phyloP scores from a whole-genome alignment of 257 asterid genomes.

The Agastache rugosa region DNA sequence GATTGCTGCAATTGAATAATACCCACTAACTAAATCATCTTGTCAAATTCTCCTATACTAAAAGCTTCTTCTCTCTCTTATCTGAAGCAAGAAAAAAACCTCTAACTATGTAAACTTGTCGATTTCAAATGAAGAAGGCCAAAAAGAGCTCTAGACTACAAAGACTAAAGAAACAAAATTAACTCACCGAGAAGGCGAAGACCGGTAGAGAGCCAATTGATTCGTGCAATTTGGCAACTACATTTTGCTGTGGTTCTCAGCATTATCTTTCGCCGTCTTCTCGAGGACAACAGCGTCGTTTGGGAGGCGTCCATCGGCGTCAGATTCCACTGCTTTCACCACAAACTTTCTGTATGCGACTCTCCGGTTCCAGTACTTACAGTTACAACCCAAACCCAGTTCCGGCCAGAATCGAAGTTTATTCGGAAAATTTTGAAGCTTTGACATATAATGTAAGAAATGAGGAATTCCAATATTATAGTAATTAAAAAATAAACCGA shows the following conservation, averaged over 20 bases:
- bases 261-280: conserved; percentile 36
- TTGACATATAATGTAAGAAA: conserved; percentile 2
- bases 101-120: neutral
- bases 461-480: neutral
- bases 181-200: conserved; percentile 55
- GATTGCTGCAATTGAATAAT: conserved; percentile 11
- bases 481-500: neutral
- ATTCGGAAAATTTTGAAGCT: conserved; percentile 44
- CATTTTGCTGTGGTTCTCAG: conserved; percentile 38
- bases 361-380: conserved; percentile 41
- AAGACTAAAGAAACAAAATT: neutral
- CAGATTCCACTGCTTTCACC: conserved; percentile 50
- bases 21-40: conserved; percentile 7
- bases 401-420: conserved; percentile 39
- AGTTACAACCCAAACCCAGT: conserved; percentile 33
- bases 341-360: conserved; percentile 40
- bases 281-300: conserved; percentile 40
- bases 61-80: neutral
- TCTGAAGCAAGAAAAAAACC: conserved; percentile 2
- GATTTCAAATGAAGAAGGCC: conserved; percentile 12
- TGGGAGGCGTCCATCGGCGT: conserved; percentile 38
- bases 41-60: conserved; percentile 1
- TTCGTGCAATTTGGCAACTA: conserved; percentile 54
- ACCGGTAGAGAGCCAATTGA: conserved; percentile 64
- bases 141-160: neutral